Base-by-base conservation (phyloP, 1,284 basidiomycete genomes). In the Heterobasidion occidentale region DNA sequence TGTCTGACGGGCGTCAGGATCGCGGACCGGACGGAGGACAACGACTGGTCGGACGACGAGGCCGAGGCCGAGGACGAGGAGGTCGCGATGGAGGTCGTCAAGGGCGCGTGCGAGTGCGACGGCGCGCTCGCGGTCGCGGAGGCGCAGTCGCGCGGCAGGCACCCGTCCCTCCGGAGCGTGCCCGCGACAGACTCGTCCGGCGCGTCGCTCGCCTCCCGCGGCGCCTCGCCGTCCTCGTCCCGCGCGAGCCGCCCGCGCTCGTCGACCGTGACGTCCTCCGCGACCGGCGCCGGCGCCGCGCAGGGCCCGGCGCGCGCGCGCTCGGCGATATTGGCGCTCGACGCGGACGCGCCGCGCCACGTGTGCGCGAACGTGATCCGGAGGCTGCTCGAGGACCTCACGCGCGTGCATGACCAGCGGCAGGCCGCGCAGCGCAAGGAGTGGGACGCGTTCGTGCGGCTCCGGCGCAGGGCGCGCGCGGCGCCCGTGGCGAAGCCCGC, bases 1-100 rank as follows among this genome's bases (percentile, higher is more conserved):
- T 92, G 89, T 64, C 72, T 94, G 45, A 93, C 91, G 0, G 91
- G 91, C 1, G 87, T 93, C 61, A 90, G 87, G 73, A 91, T 94
- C 56, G 88, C 91, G 44, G 88, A 94, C 71, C 73, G 88, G 64
- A 75, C 83, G 67, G 83, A 91, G 71, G 84, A 84, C 68, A 80
- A 90, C 68, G 79, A 81, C 60, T 84, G 89, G 80, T 84, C 83
- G 7, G 83, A 83, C 51, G 82, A 85, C 15, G 81, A 77, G 9
- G 74, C 75, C 8, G 62, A 54, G n/a, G n/a, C n/a, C 2, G 55
- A 69, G 2, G 20, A 20, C 54, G 66, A 67, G 20, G 59, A 63
- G 2, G 75, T 88, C 45, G 47, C 27, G 27, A 20, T 49, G 8
- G 77, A 84, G 33, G 81, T 90, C 51, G 77, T 84, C 35, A 86